Evolutionary conservation across 441 rosid genomes (phyloP), one percentile per base, ranked within the genome.

Genomic region (Breynia disticha): DNA sequence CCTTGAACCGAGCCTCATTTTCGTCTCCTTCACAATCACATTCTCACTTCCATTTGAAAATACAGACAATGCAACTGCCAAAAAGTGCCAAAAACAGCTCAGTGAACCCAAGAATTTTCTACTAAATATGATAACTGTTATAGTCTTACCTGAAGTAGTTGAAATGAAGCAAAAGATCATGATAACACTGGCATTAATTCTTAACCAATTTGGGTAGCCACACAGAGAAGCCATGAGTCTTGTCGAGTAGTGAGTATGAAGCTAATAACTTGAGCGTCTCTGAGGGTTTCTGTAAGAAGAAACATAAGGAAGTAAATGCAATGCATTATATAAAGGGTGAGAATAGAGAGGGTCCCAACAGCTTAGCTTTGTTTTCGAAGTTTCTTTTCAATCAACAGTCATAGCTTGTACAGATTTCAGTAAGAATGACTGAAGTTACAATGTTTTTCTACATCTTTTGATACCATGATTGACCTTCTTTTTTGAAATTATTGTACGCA

Each of bases 1-100:
- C 75, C 72, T 74, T 62, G 97, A 90, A 18, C 95, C 97, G 62
- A 82, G 12, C 53, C 70, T 72, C 79, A 50, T 57, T 64, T 67
- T 57, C 48, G 50, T 60, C 24, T 60, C 48, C 47, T 55, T 62
- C 59, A 63, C 39, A 21, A 54, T 62, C 59, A 63, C 39, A 21
- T 50, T 56, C 53, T 61, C 53, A 7, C 20, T 35, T 16, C 16
- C 62, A 50, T 24, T 20, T 38, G 20, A 13, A 28, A 16, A 16
- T 11, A 4, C 3, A 24, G 7, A 0, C 1, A 47, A 14, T 22
- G 48, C 57, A 16, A 18, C 54, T 51, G 66, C 57, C 20, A 48
- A 64, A 28, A 41, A 4, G 19, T 7, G 0, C 7, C 5, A 46
- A 52, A 12, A 28, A 7, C 16, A 32, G 24, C 13, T 10, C 17